Base-by-base conservation (phyloP, 306 rosid genomes). In the Macrotyloma uniflorum region DNA sequence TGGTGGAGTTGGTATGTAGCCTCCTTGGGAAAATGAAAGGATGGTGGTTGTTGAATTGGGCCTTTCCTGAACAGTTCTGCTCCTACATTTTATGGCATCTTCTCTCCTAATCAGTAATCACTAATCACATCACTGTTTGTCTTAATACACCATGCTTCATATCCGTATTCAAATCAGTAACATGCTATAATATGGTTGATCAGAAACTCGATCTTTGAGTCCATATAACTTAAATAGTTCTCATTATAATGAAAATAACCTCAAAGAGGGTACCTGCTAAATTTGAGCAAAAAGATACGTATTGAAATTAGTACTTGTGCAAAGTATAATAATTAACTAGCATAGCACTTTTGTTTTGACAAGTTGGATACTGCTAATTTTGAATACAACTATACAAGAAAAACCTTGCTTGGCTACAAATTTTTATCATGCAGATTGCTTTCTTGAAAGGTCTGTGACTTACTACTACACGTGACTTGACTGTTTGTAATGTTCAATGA, bases 1-100 rank as follows among this genome's bases (percentile, higher is more conserved):
- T 79, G 86, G 77, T 86, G 79, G 87, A 74, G 89, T 94, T 86
- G 98, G 96, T 89, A 91, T 61, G 86, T 71, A 80, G 88, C 80
- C 77, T 77, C 85, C 85, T 85, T 79, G 76, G 80, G 93, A 83
- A 85, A 79, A 82, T 64, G 86, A 88, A 33, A 86, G 94, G 89
- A 75, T 82, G 84, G 74, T 86, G 89, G 91, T 87, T 77, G 89
- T 83, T 83, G 82, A 85, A 79, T 84, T 84, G 80, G 16, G 0
- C 70, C 83, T 83, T 71, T 72, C 79, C 54, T 84, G 10, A 73
- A 23, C 73, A 45, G 33, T 80, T 74, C 45, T 74, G 72, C 45
- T 66, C 57, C 62, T 63, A 14, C 30, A 61, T 65, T 28, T 16
- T 65, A 4, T 43, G 22, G 7, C 13, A 35, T 28, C 30, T 51